Evolutionary conservation across 2,329 filamentous ascomycete genomes (phyloP).

Genomic region (Neocucurbitaria cava): DNA sequence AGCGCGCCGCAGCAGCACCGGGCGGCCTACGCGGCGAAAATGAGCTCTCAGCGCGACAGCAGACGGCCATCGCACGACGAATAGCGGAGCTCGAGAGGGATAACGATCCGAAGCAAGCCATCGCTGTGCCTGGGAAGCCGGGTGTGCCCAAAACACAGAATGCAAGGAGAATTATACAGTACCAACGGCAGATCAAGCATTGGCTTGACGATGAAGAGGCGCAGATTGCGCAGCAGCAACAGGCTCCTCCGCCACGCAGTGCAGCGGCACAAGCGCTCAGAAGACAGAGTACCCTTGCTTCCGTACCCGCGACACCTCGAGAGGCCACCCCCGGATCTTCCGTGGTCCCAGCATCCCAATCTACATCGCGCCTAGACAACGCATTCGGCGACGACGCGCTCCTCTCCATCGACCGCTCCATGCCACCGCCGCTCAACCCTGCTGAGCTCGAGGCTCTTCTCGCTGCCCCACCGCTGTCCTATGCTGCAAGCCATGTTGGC

Average conservation of each 20-base stretch:
- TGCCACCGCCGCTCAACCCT: constrained; percentile 65
- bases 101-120: constrained; percentile 64
- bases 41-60: constrained; percentile 81
- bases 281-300: constrained; percentile 32
- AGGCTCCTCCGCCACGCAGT: constrained; percentile 25
- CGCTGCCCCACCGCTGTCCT: constrained; percentile 69
- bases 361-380: constrained; percentile 17
- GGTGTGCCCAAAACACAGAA: constrained; percentile 60
- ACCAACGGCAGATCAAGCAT: constrained; percentile 83
- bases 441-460: constrained; percentile 71
- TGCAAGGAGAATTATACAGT: constrained; percentile 78
- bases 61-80: constrained; percentile 80
- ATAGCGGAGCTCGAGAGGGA: constrained; percentile 81
- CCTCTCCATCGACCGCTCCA: constrained; percentile 58
- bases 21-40: constrained; percentile 47
- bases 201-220: constrained; percentile 82
- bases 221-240: constrained; percentile 60
- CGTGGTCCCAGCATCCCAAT: neutral
- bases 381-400: constrained; percentile 58
- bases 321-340: constrained; percentile 35
- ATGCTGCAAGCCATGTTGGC: constrained; percentile 65
- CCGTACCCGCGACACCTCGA: constrained; percentile 33
- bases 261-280: constrained; percentile 25
- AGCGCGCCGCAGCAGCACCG: constrained; percentile 66
- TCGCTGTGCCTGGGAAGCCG: constrained; percentile 44